Evolutionary conservation across 1,284 basidiomycete species (phyloP).

Genomic region (Fomes fomentarius): DNA sequence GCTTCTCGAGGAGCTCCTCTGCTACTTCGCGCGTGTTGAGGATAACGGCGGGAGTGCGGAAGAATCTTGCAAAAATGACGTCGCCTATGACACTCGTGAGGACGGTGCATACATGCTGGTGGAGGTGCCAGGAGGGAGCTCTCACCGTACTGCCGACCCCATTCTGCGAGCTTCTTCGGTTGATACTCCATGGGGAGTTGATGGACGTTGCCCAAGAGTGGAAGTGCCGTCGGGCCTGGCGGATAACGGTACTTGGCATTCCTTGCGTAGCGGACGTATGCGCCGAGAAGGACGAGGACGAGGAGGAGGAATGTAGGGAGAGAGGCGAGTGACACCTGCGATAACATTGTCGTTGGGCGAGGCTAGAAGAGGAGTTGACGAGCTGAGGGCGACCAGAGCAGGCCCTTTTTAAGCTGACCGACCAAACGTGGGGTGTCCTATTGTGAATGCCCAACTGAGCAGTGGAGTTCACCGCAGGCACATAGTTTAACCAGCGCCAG

Average conservation of each 20-base stretch:
- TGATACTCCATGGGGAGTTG: slow-evolving; percentile 26
- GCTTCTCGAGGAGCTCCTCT: slow-evolving; percentile 43
- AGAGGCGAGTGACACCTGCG: not conserved
- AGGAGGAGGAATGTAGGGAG: slow-evolving; percentile 7
- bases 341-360: slow-evolving; percentile 1
- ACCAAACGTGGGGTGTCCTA: not conserved
- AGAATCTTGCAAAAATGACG: slow-evolving; percentile 38
- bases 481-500: too few relatives aligned
- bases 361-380: not conserved
- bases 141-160: slow-evolving; percentile 27
- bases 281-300: slow-evolving; percentile 4
- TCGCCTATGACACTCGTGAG: slow-evolving; percentile 30
- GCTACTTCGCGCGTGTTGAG: slow-evolving; percentile 39
- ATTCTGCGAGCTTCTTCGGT: slow-evolving; percentile 23
- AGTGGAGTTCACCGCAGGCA: not conserved
- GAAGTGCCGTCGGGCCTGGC: slow-evolving; percentile 25
- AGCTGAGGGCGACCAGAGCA: not conserved
- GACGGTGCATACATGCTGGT: too few relatives aligned
- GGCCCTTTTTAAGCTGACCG: not conserved
- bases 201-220: slow-evolving; percentile 29
- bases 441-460: not conserved
- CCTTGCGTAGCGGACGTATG: slow-evolving; percentile 3
- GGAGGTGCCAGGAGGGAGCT: not conserved
- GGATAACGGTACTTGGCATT: slow-evolving; percentile 15
- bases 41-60: slow-evolving; percentile 39